These are phyloP conservation scores for Trichoderma aggressivum DNA, from an alignment of 2,329 filamentous ascomycete species.

Conservation along the genomic window DNA sequence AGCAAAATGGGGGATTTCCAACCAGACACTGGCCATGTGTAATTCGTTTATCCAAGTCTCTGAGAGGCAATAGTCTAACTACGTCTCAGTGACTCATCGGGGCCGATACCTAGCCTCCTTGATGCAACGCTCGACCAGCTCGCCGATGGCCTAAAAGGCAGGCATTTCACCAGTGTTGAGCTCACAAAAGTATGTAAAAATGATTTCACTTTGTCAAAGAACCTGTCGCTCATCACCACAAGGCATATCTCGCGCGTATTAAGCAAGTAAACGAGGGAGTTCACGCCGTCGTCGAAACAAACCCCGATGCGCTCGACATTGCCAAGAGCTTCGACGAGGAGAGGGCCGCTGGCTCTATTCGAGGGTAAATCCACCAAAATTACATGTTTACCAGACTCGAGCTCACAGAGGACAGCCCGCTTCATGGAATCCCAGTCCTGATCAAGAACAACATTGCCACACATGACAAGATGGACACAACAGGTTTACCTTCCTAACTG, in stretches of 20 bases:
- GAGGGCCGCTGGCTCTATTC: slow-evolving; percentile 26
- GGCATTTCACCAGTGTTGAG: slow-evolving; percentile 36
- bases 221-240: background rate
- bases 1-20: background rate
- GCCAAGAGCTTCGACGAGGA: slow-evolving; percentile 33
- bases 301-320: slow-evolving; percentile 34
- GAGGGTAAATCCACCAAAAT: slow-evolving; percentile 24
- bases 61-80: background rate
- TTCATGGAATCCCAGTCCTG: slow-evolving; percentile 62
- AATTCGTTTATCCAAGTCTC: background rate
- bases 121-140: slow-evolving; percentile 35
- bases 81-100: background rate
- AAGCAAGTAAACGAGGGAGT: slow-evolving; percentile 27
- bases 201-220: background rate
- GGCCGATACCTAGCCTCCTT: slow-evolving; percentile 32
- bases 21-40: background rate
- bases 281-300: slow-evolving; percentile 35
- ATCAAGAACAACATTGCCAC: slow-evolving; percentile 67
- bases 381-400: background rate
- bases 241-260: slow-evolving; percentile 29
- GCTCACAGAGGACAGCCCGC: slow-evolving; percentile 31
- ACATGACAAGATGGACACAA: slow-evolving; percentile 57
- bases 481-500: slow-evolving; percentile 19
- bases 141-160: slow-evolving; percentile 28
- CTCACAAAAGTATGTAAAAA: slow-evolving; percentile 27